Evolutionary conservation across 2,329 filamentous ascomycete species (phyloP), one percentile per base, ranked within the genome.

Genomic region (Fusarium chuoi): DNA sequence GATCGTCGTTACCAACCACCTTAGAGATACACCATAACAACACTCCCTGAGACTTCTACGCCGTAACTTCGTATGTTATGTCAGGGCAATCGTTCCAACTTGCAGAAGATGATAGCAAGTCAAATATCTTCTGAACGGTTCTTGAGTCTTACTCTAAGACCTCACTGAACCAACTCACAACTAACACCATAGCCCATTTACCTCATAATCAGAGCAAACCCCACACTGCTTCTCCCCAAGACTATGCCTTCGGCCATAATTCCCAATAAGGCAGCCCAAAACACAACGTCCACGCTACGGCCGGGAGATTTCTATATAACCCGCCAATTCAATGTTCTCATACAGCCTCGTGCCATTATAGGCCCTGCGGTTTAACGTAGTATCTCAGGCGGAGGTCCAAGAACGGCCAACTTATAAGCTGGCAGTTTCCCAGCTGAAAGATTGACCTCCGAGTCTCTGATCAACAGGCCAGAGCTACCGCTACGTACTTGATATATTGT

Each of bases 291-390:
- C 44, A 55, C 54, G 51, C 65, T 64, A 60, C 62, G 55, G 62
- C 64, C 65, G 45, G 61, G 59, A n/a, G 71, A 54, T 61, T 52
- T 55, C 26, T 66, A 44, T 65, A 70, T 71, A 63, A 72, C 70
- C 75, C 65, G 62, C 75, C 75, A 77, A 77, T 77, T 76, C 75
- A 26, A 76, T 77, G 58, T 71, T 63, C 56, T 52, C 61, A 66
- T 67, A 59, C 41, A 68, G 39, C 65, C 68, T 73, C 54, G 62
- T 70, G 59, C 39, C 49, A 62, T 41, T 57, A 62, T 60, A 68
- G 75, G 65, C 66, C 59, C 35, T 49, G 51, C 39, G 56, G 42
- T 58, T 54, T 58, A 68, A 77, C 58, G 71, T 42, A 15, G 65
- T 54, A 64, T 70, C 52, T 54, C 30, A 24, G n/a, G 55, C 33